phyloP scores from a whole-genome alignment of 768 basidiomycete genomes.

The Tylopilus plumbeoviolaceoides region DNA sequence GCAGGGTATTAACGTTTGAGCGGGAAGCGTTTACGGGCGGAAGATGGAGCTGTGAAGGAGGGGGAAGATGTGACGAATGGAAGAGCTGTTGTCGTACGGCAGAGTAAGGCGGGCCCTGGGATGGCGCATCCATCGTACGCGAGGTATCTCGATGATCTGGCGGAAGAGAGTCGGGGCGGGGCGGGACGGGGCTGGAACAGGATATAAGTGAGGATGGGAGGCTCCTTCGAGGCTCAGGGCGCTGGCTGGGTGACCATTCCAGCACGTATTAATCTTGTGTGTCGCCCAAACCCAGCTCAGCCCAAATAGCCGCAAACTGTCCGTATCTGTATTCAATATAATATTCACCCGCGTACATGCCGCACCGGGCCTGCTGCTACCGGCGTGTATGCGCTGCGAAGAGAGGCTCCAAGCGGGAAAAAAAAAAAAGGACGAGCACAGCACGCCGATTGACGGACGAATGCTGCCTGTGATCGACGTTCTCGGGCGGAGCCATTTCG shows the following conservation, averaged over 20 bases:
- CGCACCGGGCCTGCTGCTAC: not conserved
- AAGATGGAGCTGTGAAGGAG: constrained; percentile 40
- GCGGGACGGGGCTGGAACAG: constrained; percentile 8
- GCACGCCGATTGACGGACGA: constrained; percentile 10
- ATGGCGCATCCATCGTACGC: constrained; percentile 26
- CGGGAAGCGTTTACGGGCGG: constrained; percentile 34
- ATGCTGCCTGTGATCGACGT: constrained; percentile 21
- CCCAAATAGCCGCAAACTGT: constrained; percentile 28
- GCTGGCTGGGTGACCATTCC: constrained; percentile 10
- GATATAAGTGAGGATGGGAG: not conserved
- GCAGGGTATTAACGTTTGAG: constrained; percentile 37
- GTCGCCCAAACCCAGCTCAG: constrained; percentile 12
- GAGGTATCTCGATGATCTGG: not conserved
- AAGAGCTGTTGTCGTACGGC: constrained; percentile 35
- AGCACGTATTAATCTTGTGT: constrained; percentile 24
- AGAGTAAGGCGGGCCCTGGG: constrained; percentile 29
- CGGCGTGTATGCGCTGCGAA: not conserved
- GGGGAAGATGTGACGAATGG: constrained; percentile 41
- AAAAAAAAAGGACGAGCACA: not conserved
- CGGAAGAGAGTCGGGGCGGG: not conserved
- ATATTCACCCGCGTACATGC: not conserved
- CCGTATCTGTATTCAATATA: constrained; percentile 1
- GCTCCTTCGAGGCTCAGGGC: constrained; percentile 2
- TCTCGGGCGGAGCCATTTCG: constrained; percentile 19
- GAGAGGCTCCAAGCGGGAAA: not conserved